phyloP scores from a whole-genome alignment of 2,329 filamentous ascomycete species.

The Metarhizium rileyi region DNA sequence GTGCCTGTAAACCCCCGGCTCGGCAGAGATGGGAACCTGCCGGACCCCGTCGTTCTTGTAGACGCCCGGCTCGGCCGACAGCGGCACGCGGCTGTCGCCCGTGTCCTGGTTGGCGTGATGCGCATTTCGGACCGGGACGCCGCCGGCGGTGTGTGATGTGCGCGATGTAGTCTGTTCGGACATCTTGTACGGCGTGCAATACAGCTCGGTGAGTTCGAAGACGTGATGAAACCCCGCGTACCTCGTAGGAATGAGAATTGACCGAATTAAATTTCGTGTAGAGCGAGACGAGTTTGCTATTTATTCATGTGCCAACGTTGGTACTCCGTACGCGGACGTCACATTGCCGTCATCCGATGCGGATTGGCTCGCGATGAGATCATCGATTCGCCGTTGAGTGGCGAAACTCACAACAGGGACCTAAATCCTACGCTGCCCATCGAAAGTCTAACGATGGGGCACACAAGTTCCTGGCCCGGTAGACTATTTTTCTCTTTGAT shows the following conservation, averaged over 20 bases:
- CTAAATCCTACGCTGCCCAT: too few relatives aligned
- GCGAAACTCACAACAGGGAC: too few relatives aligned
- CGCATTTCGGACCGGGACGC: not conserved
- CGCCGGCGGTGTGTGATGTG: not conserved
- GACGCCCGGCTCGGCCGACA: conserved; percentile 3
- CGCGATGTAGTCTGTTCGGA: not conserved
- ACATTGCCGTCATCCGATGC: not conserved
- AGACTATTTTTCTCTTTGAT: too few relatives aligned
- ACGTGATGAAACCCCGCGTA: too few relatives aligned
- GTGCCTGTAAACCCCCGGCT: conserved; percentile 3
- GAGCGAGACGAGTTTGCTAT: not conserved
- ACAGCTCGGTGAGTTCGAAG: too few relatives aligned
- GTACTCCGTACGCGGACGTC: not conserved
- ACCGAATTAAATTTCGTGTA: too few relatives aligned
- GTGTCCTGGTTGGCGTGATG: not conserved
- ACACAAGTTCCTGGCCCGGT: too few relatives aligned
- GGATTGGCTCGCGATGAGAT: not conserved
- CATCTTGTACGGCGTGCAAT: too few relatives aligned
- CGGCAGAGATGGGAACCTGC: conserved; percentile 4
- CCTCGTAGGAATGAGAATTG: too few relatives aligned
- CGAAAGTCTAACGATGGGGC: too few relatives aligned
- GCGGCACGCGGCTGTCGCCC: not conserved
- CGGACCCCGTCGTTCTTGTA: not conserved
- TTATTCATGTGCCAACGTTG: not conserved
- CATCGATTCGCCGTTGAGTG: not conserved